Evolutionary conservation across 2,329 filamentous ascomycete genomes (phyloP).

Genomic region (Sphaerostilbella broomeana): DNA sequence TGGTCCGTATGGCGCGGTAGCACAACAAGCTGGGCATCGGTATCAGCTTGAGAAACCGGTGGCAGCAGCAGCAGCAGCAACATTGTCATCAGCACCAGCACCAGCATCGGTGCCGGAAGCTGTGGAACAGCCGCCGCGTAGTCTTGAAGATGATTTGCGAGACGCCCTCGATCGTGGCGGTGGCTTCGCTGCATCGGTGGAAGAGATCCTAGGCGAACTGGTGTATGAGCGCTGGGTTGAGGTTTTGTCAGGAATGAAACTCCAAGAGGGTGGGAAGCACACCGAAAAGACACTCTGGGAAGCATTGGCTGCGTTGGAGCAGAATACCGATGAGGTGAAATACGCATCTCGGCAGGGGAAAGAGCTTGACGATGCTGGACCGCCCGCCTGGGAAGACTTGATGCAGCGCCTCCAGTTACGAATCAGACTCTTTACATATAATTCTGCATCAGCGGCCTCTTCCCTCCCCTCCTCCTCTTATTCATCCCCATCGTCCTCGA

Average conservation of each 20-base stretch:
- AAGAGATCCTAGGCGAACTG: slow-evolving; percentile 19
- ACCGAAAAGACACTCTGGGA: not conserved
- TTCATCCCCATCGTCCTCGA: no score
- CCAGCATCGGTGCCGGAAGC: no score
- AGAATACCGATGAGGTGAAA: slow-evolving; percentile 12
- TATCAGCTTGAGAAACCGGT: not conserved
- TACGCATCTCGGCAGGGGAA: not conserved
- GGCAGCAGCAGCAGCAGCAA: no score
- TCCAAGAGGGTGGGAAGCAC: not conserved
- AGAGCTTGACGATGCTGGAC: not conserved
- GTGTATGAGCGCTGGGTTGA: slow-evolving; percentile 23
- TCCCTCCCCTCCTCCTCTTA: not conserved
- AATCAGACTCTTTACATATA: no score
- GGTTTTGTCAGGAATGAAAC: slow-evolving; percentile 9
- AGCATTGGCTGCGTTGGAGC: slow-evolving; percentile 18
- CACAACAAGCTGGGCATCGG: not conserved
- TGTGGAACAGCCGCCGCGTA: not conserved
- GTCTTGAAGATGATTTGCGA: slow-evolving; percentile 6
- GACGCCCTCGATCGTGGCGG: not conserved
- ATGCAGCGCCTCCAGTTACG: not conserved
- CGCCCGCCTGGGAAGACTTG: not conserved
- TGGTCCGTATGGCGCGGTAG: not conserved
- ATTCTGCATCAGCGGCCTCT: no score
- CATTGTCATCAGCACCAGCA: no score
- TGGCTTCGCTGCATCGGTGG: not conserved